These are phyloP conservation scores for Tricholoma flavovirens DNA, from an alignment of 768 basidiomycete genomes.

Conservation along the genomic window DNA sequence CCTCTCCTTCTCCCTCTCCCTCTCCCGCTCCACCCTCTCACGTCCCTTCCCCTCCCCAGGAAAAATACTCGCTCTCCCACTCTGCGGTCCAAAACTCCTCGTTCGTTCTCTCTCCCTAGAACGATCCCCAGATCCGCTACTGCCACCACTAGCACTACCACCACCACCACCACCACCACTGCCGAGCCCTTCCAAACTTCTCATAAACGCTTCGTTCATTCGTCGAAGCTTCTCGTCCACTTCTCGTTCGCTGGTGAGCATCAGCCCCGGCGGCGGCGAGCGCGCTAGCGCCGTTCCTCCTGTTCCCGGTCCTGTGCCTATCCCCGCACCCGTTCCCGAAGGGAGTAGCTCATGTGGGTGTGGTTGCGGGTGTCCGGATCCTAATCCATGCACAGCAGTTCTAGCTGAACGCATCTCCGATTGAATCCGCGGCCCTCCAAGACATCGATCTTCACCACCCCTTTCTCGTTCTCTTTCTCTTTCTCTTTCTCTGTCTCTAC, in stretches of 20 bases:
- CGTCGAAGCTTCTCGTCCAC: constrained; percentile 57
- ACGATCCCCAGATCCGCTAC: neutral
- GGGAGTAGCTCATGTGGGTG: too few species aligned
- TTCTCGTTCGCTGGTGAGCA: constrained; percentile 57
- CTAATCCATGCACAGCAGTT: too few species aligned
- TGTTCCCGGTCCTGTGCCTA: too few species aligned
- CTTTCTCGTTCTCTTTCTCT: neutral
- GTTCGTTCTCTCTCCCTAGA: neutral
- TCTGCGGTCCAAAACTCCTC: neutral
- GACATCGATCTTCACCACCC: neutral
- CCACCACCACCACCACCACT: constrained; percentile 16
- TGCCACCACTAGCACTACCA: constrained; percentile 24
- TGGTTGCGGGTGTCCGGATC: too few species aligned
- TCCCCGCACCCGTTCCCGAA: constrained; percentile 7
- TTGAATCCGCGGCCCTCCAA: neutral
- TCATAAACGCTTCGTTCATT: constrained; percentile 67
- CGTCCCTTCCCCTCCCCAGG: constrained; percentile 9
- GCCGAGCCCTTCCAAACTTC: constrained; percentile 57
- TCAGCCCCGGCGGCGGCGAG: constrained; percentile 5
- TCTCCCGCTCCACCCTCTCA: neutral
- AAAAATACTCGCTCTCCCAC: neutral
- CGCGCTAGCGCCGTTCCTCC: too few species aligned
- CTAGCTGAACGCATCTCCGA: too few species aligned
- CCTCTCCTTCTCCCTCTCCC: constrained; percentile 5
- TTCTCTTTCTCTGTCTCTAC: neutral